Base-by-base conservation (phyloP, 2,329 filamentous ascomycete species). In the Emericellopsis cladophorae region DNA sequence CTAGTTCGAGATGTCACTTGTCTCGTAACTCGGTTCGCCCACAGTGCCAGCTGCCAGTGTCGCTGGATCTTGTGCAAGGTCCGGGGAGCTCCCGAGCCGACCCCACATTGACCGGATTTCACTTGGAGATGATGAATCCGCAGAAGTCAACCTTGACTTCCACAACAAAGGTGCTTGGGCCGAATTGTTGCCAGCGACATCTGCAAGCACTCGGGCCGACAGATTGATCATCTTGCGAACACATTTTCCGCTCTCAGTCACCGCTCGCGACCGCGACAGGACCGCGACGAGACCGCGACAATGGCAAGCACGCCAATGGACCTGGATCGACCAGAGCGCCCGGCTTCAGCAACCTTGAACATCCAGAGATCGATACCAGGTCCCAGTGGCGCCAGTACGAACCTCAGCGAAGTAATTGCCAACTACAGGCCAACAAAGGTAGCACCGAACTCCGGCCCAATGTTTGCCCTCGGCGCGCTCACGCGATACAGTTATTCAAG, bases 341-440 rank as follows among this genome's bases (percentile, higher is more conserved):
- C 60, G n/a, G 54, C 59, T 18, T 65, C 63, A 39, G 64, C 62
- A 47, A 54, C 60, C 49, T 61, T 74, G 34, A 71, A 71, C 45
- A 72, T 74, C 39, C 64, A 67, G 8, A 64, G 73, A 16, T 66
- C 65, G 10, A 48, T 73, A 16, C 63, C 61, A 35, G 50, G 52
- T 36, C 62, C 56, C 41, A 50, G 59, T 11, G 58, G 64, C 33
- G 64, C 32, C 64, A 42, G 73, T 72, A 6, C 81, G 11, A 84
- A 84, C 55, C 73, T 95, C 41, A 72, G 76, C 52, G 86, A 95
- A 53, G 72, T 92, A 49, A 81, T 95, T 50, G 70, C 76, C 31
- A 79, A 72, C 41, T 94, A 86, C 57, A 74, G 85, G 39, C 86
- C 90, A 7, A 81, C 81, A 37, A 88, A 87, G 71, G 85, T 90